Base-by-base conservation (phyloP, 257 asterid genomes). In the Striga asiatica region DNA sequence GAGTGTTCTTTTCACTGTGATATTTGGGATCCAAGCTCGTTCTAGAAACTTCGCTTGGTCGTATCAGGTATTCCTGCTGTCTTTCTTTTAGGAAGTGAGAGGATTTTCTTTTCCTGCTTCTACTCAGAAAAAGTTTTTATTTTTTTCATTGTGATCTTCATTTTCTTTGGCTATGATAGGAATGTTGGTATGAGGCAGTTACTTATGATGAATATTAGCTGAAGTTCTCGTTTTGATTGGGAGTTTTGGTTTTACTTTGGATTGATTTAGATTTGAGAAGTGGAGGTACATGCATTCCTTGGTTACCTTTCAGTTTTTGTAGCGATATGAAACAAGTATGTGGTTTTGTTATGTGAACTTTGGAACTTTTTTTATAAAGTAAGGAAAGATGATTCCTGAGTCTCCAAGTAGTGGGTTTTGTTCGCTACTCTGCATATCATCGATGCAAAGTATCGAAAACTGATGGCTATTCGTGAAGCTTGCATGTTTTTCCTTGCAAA, bases 21-120 rank as follows among this genome's bases (percentile, higher is more conserved):
- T 85, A 43, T 82, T 88, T 73, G 99, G 99, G 79, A 81, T 88
- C 77, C 86, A 75, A 71, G 81, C 81, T 27, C 97, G 94, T 58
- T 74, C 81, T 13, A 73, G 74, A 71, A 85, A 81, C 37, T 72
- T 78, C 24, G 81, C 72, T 58, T 84, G 88, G 93, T 81, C 99
- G 50, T 81, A 82, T 75, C 84, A 79, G 93, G 99, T 92, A 52
- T 57, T 22, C 35, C 16, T 1, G 0, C 50, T n/a, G 6, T 57
- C 6, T 57, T 43, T 21, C 13, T 50, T 20, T 34, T 1, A 9
- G 18, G 6, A 48, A 5, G n/a, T 61, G 34, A 3, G 2, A 12
- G 3, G 12, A 14, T 17, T 17, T 16, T 42, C 12, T 16, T 34
- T 34, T 8, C 3, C 11, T 8, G 7, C 11, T 34, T 34, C 11